These are phyloP conservation scores for Candida palmyrensis DNA, from an alignment of 805 yeast species.

Conservation along the genomic window DNA sequence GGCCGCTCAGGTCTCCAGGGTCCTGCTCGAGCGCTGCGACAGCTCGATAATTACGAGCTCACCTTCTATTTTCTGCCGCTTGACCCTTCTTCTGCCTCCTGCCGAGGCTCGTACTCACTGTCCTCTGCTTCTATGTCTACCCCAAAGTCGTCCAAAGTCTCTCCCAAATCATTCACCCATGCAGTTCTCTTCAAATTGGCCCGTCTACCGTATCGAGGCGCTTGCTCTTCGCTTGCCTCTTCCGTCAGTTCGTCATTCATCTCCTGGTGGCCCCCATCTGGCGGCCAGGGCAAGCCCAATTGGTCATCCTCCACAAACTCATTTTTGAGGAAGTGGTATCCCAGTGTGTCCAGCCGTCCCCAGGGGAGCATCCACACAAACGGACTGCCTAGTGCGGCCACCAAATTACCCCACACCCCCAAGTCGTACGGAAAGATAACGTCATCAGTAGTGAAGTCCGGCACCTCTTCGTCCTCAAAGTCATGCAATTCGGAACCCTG, in stretches of 20 bases:
- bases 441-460: constrained; percentile 53
- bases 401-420: constrained; percentile 52
- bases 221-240: not conserved
- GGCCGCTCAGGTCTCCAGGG: too few species aligned
- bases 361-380: constrained; percentile 69
- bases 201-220: too few species aligned
- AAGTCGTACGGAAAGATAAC: constrained; percentile 81
- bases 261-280: constrained; percentile 63
- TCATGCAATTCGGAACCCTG: constrained; percentile 5
- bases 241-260: constrained; percentile 5
- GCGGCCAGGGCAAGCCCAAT: constrained; percentile 85
- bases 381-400: constrained; percentile 54
- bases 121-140: constrained; percentile 71
- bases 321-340: constrained; percentile 51
- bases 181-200: constrained; percentile 33
- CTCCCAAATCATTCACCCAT: constrained; percentile 84
- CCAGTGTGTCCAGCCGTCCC: constrained; percentile 58
- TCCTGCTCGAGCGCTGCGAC: too few species aligned
- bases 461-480: constrained; percentile 7
- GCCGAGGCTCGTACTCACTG: constrained; percentile 12
- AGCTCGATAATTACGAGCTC: too few species aligned
- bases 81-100: not conserved
- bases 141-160: constrained; percentile 76
- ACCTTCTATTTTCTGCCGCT: too few species aligned
- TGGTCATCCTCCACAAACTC: constrained; percentile 54